These are phyloP conservation scores for Guillardia theta DNA, from an alignment of 78 protist genomes.

Conservation along the genomic window DNA sequence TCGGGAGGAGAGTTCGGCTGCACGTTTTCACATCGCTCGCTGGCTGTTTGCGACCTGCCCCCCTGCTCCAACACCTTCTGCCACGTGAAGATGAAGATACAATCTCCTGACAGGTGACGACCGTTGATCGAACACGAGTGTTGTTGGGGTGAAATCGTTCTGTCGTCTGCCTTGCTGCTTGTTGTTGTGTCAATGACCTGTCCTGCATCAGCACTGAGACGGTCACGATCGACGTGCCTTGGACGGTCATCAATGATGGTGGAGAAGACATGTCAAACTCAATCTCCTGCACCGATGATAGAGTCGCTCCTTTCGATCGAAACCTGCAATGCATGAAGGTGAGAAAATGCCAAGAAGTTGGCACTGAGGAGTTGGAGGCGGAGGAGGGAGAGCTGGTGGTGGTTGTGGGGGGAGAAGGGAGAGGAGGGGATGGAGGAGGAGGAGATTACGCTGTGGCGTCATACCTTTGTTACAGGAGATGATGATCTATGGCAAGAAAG, in stretches of 20 bases:
- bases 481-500: too few species aligned
- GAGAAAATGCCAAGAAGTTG: too few species aligned
- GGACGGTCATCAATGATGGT: neutral
- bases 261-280: neutral
- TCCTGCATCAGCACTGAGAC: neutral
- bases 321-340: neutral
- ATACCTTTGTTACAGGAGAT: too few species aligned
- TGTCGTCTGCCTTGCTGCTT: too few species aligned
- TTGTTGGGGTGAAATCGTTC: neutral
- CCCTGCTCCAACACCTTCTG: neutral
- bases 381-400: too few species aligned
- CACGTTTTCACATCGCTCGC: neutral
- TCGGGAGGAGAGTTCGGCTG: neutral
- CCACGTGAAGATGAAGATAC: neutral
- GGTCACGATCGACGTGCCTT: conserved; percentile 5
- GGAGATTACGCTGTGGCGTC: too few species aligned
- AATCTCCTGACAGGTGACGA: neutral
- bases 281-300: neutral
- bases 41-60: neutral
- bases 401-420: too few species aligned
- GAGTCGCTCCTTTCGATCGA: neutral
- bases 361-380: too few species aligned
- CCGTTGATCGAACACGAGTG: neutral
- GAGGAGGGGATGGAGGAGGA: too few species aligned
- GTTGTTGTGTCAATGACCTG: too few species aligned